A percentile compares a stretch with the other conserved stretches of the same genome.
Evolutionary conservation across 2,329 filamentous ascomycete species (phyloP).

Genomic region (Colletotrichum acutatum): DNA sequence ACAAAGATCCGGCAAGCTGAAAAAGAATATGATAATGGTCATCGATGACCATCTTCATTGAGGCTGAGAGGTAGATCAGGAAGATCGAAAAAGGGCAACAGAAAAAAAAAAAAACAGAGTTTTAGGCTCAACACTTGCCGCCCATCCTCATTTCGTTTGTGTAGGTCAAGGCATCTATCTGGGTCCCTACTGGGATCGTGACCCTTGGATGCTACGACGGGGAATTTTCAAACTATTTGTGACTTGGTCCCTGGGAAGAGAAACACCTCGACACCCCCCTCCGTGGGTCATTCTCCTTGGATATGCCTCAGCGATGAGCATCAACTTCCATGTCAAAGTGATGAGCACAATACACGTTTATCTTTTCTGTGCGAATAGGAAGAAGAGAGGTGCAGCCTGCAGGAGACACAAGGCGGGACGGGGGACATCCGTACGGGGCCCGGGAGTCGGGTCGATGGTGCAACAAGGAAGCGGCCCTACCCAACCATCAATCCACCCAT

Average conservation of each 20-base stretch:
- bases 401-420: not conserved
- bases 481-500: not conserved
- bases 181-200: not conserved
- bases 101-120: not conserved
- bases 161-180: not conserved
- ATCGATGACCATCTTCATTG: not conserved
- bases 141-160: constrained; percentile 31
- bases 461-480: not conserved
- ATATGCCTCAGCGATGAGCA: not conserved
- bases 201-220: not conserved
- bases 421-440: constrained; percentile 10
- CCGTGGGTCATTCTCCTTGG: not conserved
- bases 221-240: constrained; percentile 11
- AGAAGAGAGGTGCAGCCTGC: not conserved
- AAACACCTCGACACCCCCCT: not conserved
- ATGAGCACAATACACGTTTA: not conserved
- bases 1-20: not conserved
- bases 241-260: not conserved
- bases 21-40: not conserved
- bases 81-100: not conserved
- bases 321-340: not conserved
- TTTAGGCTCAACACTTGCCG: constrained; percentile 10
- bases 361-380: not conserved
- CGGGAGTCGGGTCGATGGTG: not conserved
- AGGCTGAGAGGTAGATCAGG: constrained; percentile 1